Base-by-base conservation (phyloP, 805 yeast species). In the Lipomyces yamanashiensis region DNA sequence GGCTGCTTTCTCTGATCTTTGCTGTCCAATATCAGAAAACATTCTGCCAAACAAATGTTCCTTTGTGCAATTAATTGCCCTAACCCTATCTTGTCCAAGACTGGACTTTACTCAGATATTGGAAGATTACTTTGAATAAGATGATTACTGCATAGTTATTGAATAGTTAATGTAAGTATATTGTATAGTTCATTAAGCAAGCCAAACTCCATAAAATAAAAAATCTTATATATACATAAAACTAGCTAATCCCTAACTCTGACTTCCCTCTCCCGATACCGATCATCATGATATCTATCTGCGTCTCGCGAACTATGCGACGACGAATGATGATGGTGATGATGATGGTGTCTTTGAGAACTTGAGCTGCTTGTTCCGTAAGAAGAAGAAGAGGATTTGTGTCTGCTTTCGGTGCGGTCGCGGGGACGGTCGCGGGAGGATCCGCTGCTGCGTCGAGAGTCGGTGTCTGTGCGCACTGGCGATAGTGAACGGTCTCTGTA, bases 261-360 rank as follows among this genome's bases (percentile, higher is more conserved):
- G 33, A 21, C 28, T 28, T 28, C 57, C 52, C 19, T 43, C n/a
- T 36, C 61, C 15, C 43, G 21, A 28, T 28, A 28, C 28, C 28
- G 28, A 28, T 28, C 28, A 33, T 58, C 50, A n/a, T 45, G 33
- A 34, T 58, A 45, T n/a, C 52, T 49, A 51, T 43, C 56, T 7
- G n/a, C 49, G 21, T 43, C 61, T 28, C 57, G 28, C 53, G 40
- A 49, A 19, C 40, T 49, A 49, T 49, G 52, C 33, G 52, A 33
- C 28, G 54, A 51, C 8, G 36, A 33, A 44, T 49, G 57, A 21
- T 40, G 57, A 28, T 40, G 50, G 10, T 40, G 58, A 48, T 58
- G 54, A 33, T 28, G 28, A 48, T 58, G 54, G 17, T 58, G 57
- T 9, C 54, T 53, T n/a, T 49, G 51, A 13, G 53, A 36, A 34